Base-by-base conservation (phyloP, 139 green algal species). In the Klebsormidium nitens region DNA sequence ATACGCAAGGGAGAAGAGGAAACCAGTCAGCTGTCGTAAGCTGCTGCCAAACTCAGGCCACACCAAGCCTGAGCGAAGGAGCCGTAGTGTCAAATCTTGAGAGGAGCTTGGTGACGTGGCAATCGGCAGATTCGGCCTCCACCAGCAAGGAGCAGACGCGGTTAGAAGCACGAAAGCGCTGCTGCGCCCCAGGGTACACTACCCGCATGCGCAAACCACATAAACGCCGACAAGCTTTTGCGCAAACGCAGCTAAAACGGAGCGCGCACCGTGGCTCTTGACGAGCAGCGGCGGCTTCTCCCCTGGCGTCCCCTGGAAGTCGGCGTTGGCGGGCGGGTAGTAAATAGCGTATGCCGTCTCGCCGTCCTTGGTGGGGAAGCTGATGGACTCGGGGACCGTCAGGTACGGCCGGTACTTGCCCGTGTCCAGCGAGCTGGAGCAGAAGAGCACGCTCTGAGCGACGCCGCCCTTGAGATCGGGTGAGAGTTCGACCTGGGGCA, bases 301-400 rank as follows among this genome's bases (percentile, higher is more conserved):
- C 6, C 85, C 87, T 19, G 56, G 3, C 0, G 69, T 69, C 36
- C 66, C 64, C 38, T 75, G 34, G 65, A 75, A 82, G 70, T 85
- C 75, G 69, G 81, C 82, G 72, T 89, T 89, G 0, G 42, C 38
- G 29, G 85, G 86, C 0, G 82, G 64, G 72, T 89, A 91, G 71
- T 76, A 91, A 74, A 87, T 84, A 77, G 85, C 83, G 64, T 65
- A 82, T 0, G 81, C 79, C 8, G 80, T 89, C n/a, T 65, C 34
- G 2, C 80, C 76, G 0, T 65, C 70, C 17, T 40, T 63, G 19
- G 86, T 91, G 23, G 81, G 75, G 44, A 81, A 91, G 68, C 87
- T 77, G 3, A 90, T 65, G n/a, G 26, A 68, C 0, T 36, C 3
- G 0, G 85, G 85, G 19, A 69, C 40, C 37, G 83, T 85, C 55